phyloP scores from a whole-genome alignment of 768 basidiomycete genomes.

The Russula vinacea region DNA sequence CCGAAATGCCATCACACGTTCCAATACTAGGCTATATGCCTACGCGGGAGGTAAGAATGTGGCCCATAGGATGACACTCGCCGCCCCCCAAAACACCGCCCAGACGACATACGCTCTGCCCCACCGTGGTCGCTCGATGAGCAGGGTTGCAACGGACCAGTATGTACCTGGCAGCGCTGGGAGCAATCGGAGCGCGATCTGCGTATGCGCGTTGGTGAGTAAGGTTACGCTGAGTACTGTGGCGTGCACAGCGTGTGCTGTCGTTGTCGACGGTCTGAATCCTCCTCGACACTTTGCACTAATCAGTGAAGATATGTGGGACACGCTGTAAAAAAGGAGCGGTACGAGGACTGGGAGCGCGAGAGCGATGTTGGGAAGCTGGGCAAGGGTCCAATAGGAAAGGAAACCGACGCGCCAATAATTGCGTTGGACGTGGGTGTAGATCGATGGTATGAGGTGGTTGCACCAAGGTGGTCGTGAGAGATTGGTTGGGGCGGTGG shows the following conservation, averaged over 20 bases:
- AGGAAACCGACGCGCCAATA: constrained; percentile 89
- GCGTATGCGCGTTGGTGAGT: constrained; percentile 38
- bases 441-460: constrained; percentile 60
- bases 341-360: constrained; percentile 64
- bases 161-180: constrained; percentile 75
- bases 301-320: constrained; percentile 5
- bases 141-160: constrained; percentile 78
- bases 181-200: constrained; percentile 49
- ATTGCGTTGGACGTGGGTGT: constrained; percentile 71
- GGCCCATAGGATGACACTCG: constrained; percentile 73
- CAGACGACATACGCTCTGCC: constrained; percentile 72
- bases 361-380: constrained; percentile 87
- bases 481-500: constrained; percentile 30
- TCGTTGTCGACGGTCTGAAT: constrained; percentile 7
- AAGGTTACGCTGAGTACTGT: constrained; percentile 27
- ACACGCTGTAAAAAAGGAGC: constrained; percentile 43
- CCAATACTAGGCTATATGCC: not conserved
- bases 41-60: constrained; percentile 91
- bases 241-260: constrained; percentile 17
- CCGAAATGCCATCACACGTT: no score
- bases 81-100: constrained; percentile 71
- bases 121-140: constrained; percentile 46
- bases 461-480: constrained; percentile 60
- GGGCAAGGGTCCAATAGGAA: constrained; percentile 77
- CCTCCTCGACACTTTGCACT: not conserved